Percentiles rank a stretch among this genome's conserved stretches.
phyloP scores from a whole-genome alignment of 257 asterid species.

The Penstemon newberryi region DNA sequence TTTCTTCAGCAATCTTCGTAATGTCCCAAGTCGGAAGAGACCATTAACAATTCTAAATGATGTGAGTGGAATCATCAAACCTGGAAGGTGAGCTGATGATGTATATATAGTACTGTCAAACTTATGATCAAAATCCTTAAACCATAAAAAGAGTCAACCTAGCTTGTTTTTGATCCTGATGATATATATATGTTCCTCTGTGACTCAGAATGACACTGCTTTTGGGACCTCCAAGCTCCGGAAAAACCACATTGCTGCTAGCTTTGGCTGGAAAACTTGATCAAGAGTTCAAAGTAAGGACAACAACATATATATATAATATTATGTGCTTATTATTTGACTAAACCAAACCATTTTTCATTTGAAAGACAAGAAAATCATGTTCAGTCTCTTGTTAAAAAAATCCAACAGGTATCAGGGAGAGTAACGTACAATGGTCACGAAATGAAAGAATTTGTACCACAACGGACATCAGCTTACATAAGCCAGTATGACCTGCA shows the following conservation, averaged over 20 bases:
- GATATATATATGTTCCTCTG: too few species aligned
- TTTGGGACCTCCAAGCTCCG: constrained; percentile 90
- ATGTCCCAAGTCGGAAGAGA: constrained; percentile 69
- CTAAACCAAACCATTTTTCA: too few species aligned
- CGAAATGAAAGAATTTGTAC: constrained; percentile 72
- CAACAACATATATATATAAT: neutral
- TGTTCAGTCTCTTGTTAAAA: neutral
- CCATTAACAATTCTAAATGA: constrained; percentile 75
- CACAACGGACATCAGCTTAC: constrained; percentile 85
- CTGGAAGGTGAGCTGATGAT: constrained; percentile 38
- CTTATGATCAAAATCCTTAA: too few species aligned
- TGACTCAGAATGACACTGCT: constrained; percentile 59
- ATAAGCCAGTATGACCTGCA: constrained; percentile 90
- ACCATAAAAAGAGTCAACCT: too few species aligned
- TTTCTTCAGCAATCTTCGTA: constrained; percentile 51
- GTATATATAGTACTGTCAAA: too few species aligned
- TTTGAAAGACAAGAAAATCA: neutral
- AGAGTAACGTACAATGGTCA: constrained; percentile 79
- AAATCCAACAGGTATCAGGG: constrained; percentile 55
- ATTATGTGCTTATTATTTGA: too few species aligned
- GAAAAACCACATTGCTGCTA: constrained; percentile 82
- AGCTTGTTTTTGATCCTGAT: too few species aligned
- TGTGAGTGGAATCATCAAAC: constrained; percentile 75
- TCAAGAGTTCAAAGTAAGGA: constrained; percentile 56
- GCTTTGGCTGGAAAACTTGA: constrained; percentile 95